Percentiles rank a stretch among this genome's conserved stretches.
These are phyloP conservation scores for Magnolia sinica DNA, from an alignment of 164 flowering plant genomes.

Conservation along the genomic window DNA sequence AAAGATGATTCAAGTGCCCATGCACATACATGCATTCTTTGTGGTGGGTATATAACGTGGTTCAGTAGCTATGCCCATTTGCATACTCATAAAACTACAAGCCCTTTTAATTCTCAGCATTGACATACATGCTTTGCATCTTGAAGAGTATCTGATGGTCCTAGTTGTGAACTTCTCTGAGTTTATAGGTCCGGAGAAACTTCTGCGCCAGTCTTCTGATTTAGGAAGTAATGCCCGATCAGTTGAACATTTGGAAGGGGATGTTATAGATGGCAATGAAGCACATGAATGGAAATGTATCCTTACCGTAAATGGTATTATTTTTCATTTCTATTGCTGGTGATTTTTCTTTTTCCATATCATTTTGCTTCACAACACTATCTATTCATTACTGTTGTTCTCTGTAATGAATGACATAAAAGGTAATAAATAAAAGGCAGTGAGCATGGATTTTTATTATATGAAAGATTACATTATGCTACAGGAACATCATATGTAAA, in stretches of 20 bases:
- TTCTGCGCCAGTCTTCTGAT: conserved; percentile 37
- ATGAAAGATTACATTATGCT: too few species aligned
- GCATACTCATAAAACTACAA: too few species aligned
- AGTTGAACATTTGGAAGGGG: conserved; percentile 38
- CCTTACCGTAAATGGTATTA: conserved; percentile 62
- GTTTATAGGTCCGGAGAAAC: conserved; percentile 63
- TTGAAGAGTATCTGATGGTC: not conserved
- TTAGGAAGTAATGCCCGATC: conserved; percentile 6
- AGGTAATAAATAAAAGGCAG: not conserved
- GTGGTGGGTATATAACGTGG: not conserved
- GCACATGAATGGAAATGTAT: conserved; percentile 86
- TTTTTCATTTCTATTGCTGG: not conserved
- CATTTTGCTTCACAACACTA: not conserved
- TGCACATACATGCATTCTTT: too few species aligned
- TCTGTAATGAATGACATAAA: not conserved
- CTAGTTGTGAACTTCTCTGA: not conserved
- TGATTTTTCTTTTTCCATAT: not conserved
- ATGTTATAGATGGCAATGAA: conserved; percentile 68
- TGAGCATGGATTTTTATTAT: too few species aligned
- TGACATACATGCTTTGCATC: too few species aligned
- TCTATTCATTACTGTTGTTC: not conserved
- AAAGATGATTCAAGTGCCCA: too few species aligned
- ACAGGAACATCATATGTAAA: too few species aligned
- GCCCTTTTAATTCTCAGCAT: too few species aligned
- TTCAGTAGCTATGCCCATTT: too few species aligned